Evolutionary conservation across 2,329 filamentous ascomycete species (phyloP).

Genomic region (Botrytis deweyae): DNA sequence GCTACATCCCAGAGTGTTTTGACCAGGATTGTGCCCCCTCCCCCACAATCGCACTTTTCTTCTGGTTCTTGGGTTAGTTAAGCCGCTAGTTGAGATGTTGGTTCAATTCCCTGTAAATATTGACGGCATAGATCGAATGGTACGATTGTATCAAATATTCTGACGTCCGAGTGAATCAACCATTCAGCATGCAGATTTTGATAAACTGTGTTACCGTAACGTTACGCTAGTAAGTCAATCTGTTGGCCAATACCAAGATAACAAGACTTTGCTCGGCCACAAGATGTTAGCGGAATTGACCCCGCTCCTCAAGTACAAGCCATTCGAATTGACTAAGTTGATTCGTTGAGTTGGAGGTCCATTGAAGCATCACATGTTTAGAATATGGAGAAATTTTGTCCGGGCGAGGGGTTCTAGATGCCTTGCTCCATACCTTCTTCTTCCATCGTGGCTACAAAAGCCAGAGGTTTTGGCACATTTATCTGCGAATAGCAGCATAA

Average conservation of each 20-base stretch:
- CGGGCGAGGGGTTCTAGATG: not conserved
- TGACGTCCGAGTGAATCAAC: not conserved
- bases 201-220: not conserved
- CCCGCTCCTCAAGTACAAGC: not conserved
- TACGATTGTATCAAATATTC: not conserved
- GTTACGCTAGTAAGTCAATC: constrained; percentile 1
- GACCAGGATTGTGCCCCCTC: not conserved
- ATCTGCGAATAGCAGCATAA: not conserved
- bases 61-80: not conserved
- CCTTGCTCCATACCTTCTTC: not conserved
- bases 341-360: not conserved
- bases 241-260: not conserved
- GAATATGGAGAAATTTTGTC: not conserved
- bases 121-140: not conserved
- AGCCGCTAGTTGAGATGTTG: not conserved
- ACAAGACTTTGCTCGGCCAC: not conserved
- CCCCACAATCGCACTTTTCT: not conserved
- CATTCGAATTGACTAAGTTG: not conserved
- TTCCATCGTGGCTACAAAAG: constrained; percentile 12
- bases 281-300: constrained; percentile 6
- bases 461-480: not conserved
- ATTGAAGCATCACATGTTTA: not conserved
- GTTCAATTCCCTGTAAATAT: not conserved
- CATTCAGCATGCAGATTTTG: not conserved
- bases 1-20: not conserved